Percentiles rank a stretch among this genome's conserved stretches.
phyloP scores from a whole-genome alignment of 805 yeast species.

The Candida tibetensis region DNA sequence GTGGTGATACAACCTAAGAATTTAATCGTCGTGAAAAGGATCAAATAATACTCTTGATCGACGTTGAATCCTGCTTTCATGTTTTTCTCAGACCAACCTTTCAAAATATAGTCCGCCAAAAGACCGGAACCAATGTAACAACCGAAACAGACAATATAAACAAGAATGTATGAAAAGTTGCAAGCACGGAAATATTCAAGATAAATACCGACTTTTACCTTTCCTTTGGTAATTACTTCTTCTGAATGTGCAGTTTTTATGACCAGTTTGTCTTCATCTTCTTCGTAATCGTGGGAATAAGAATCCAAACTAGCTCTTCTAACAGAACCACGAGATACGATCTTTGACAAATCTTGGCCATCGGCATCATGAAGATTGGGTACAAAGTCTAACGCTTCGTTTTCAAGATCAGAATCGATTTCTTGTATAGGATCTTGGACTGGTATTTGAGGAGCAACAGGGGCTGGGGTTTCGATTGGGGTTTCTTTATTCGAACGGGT shows the following conservation, averaged over 20 bases:
- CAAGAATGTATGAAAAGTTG: constrained; percentile 23
- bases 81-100: constrained; percentile 37
- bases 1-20: constrained; percentile 25
- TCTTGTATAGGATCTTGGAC: constrained; percentile 8
- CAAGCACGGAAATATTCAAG: constrained; percentile 32
- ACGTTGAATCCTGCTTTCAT: constrained; percentile 23
- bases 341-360: constrained; percentile 17
- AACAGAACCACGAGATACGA: constrained; percentile 15
- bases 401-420: constrained; percentile 1
- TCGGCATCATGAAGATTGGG: constrained; percentile 20
- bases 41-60: constrained; percentile 22
- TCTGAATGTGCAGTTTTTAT: constrained; percentile 19
- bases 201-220: constrained; percentile 28
- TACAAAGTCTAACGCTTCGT: constrained; percentile 2
- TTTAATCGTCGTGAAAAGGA: constrained; percentile 27
- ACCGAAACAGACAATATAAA: constrained; percentile 22
- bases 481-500: constrained; percentile 15
- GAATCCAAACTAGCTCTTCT: constrained; percentile 32
- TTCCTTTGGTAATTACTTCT: constrained; percentile 20
- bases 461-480: too few species aligned
- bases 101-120: constrained; percentile 29
- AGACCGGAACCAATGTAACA: constrained; percentile 18
- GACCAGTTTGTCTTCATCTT: constrained; percentile 16
- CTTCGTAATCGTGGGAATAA: constrained; percentile 31
- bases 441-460: constrained; percentile 12